These are phyloP conservation scores for Fusarium multiceps DNA, from an alignment of 2,329 filamentous ascomycete genomes.

Conservation along the genomic window DNA sequence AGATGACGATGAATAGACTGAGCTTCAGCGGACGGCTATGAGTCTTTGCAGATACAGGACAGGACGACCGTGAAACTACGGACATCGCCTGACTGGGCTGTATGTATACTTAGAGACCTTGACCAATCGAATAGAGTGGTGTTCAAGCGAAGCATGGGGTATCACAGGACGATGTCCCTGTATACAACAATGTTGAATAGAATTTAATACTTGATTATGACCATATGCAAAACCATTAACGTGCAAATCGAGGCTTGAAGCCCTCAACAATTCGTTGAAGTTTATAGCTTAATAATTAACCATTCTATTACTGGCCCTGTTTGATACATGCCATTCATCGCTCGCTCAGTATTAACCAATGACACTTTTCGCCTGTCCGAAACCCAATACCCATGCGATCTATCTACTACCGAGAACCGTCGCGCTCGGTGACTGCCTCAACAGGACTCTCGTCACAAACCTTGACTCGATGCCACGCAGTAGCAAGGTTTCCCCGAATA, in stretches of 20 bases:
- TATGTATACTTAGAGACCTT: conserved; percentile 45
- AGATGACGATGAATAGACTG: conserved; percentile 39
- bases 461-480: conserved; percentile 72
- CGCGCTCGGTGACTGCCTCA: neutral
- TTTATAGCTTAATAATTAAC: neutral
- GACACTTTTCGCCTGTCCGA: neutral
- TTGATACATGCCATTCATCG: neutral
- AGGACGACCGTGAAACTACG: neutral
- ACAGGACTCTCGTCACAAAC: conserved; percentile 51
- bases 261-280: neutral
- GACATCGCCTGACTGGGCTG: conserved; percentile 20
- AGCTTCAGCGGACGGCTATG: neutral
- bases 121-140: conserved; percentile 30
- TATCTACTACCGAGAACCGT: neutral
- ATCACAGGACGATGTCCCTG: conserved; percentile 38
- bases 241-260: neutral
- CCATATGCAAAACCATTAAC: neutral
- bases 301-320: neutral
- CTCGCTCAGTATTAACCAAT: neutral
- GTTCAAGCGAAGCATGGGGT: conserved; percentile 25
- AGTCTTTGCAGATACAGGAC: neutral
- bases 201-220: conserved; percentile 2
- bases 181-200: conserved; percentile 30
- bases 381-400: neutral
- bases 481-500: conserved; percentile 71